A percentile compares a stretch with the other conserved stretches of the same genome.
Conservation (phyloP, 2,329 filamentous ascomycete species). For the Alternaria alternata region DNA sequence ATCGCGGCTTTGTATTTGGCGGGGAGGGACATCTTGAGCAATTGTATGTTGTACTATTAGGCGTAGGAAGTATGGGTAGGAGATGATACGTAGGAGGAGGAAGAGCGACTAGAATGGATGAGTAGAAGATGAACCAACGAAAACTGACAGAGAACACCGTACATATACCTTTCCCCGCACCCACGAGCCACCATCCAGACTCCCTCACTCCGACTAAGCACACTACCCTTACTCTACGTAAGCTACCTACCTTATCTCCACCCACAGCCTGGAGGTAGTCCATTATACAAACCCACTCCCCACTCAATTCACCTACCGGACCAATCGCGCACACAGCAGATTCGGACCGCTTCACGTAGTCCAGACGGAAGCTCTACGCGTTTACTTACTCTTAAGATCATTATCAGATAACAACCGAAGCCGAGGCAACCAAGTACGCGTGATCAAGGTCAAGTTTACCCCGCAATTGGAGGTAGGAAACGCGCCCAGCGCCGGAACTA, state of each 20-base stretch:
- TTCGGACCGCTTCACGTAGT: not conserved
- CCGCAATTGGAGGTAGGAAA: constrained; percentile 11
- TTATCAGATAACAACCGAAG: not conserved
- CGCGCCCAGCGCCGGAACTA: not conserved
- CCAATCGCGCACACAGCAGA: not conserved
- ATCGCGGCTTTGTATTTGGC: constrained; percentile 69
- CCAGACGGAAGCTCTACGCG: not conserved
- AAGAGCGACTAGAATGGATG: not conserved
- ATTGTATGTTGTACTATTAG: not conserved
- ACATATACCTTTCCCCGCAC: not conserved
- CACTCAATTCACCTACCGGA: not conserved
- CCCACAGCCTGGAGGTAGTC: not conserved
- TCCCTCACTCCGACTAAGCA: not conserved
- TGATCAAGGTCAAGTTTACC: constrained; percentile 3
- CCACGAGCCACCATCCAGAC: not conserved
- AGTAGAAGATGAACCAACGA: not conserved
- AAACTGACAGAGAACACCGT: not conserved
- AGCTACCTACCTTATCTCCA: not conserved
- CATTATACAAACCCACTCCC: not conserved
- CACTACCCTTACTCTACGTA: not conserved
- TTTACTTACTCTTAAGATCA: not conserved
- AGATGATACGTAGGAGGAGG: not conserved
- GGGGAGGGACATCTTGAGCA: constrained; percentile 46
- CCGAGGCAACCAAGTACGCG: not conserved
- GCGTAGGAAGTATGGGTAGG: not conserved